These are phyloP conservation scores for Zygoascus biomembranicola DNA, from an alignment of 805 yeast genomes.

Conservation along the genomic window DNA sequence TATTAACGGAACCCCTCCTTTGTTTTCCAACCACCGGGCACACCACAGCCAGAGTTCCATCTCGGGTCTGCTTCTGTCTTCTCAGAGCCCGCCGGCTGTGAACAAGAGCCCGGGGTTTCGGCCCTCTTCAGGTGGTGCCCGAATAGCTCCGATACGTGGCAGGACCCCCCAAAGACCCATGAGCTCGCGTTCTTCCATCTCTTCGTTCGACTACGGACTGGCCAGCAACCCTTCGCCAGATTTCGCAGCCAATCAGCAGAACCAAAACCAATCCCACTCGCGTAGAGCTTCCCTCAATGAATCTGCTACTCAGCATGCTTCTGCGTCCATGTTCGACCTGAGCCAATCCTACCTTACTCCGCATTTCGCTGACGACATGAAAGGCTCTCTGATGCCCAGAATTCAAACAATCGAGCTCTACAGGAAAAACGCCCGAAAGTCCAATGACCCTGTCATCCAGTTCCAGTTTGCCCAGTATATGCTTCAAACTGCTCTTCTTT, in stretches of 20 bases:
- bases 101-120: background rate
- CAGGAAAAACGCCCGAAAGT: constrained; percentile 73
- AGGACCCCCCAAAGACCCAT: background rate
- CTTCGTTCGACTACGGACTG: constrained; percentile 1
- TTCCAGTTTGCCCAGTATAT: constrained; percentile 88
- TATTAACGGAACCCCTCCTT: background rate
- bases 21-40: background rate
- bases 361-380: constrained; percentile 18
- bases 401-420: constrained; percentile 81
- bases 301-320: constrained; percentile 13
- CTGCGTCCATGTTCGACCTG: constrained; percentile 22
- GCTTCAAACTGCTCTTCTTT: constrained; percentile 66
- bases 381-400: constrained; percentile 50
- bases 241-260: background rate
- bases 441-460: constrained; percentile 78
- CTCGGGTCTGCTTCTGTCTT: background rate
- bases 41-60: background rate
- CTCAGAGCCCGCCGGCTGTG: background rate
- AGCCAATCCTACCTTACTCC: constrained; percentile 20
- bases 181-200: constrained; percentile 4
- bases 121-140: background rate
- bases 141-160: background rate
- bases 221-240: background rate
- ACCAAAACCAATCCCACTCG: background rate
- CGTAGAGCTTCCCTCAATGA: constrained; percentile 12